These are phyloP conservation scores for Leishmania amazonensis DNA, from an alignment of 208 protist genomes.

Conservation along the genomic window DNA sequence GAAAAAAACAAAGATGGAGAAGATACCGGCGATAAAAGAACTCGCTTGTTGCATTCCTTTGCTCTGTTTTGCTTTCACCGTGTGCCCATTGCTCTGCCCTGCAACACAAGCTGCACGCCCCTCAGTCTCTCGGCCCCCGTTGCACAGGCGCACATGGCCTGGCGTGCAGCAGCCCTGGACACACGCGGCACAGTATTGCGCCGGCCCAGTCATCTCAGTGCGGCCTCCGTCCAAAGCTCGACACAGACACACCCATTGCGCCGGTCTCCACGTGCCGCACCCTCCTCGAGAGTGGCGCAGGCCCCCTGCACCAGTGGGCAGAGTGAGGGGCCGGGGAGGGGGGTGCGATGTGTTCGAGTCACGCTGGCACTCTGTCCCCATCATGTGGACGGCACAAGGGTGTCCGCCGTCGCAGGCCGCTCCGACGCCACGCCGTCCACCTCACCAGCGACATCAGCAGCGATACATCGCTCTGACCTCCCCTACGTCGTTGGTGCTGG, in stretches of 20 bases:
- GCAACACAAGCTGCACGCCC: not conserved
- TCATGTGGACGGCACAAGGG: not conserved
- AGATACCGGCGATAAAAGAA: not conserved
- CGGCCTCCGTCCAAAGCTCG: not conserved
- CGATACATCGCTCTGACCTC: not conserved
- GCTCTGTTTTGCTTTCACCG: not conserved
- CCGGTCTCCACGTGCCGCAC: not conserved
- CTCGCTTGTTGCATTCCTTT: not conserved
- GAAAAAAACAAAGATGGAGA: not conserved
- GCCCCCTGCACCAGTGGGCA: not conserved
- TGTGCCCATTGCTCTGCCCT: not conserved
- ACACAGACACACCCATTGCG: not conserved
- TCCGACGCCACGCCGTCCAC: not conserved
- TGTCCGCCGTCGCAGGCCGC: not conserved
- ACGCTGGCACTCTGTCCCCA: not conserved
- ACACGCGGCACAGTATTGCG: not conserved
- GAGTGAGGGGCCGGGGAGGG: too few species aligned
- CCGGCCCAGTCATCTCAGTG: not conserved
- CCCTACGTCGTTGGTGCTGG: not conserved
- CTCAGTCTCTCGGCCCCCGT: not conserved
- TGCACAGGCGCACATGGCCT: not conserved
- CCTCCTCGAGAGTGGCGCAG: not conserved
- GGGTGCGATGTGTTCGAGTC: not conserved
- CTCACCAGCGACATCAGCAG: not conserved
- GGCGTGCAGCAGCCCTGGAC: not conserved